Conservation (phyloP, 495 filamentous ascomycete genomes). For the Aspergillus hancockii region DNA sequence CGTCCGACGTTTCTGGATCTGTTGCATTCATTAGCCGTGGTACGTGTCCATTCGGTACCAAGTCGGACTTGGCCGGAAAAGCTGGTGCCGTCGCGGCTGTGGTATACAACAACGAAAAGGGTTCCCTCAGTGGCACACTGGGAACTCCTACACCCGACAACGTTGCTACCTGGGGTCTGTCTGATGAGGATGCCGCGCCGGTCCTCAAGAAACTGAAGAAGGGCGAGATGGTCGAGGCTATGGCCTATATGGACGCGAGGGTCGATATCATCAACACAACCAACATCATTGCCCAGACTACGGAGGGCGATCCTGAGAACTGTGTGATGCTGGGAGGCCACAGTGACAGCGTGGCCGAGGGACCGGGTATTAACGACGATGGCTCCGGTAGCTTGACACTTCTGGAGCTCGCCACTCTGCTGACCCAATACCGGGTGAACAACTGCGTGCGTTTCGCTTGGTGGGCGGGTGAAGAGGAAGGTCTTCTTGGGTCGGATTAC, state of each 20-base stretch:
- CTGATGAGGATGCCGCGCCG: slow-evolving; percentile 49
- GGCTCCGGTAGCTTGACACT: slow-evolving; percentile 65
- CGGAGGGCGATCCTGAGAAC: slow-evolving; percentile 61
- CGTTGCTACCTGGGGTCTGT: slow-evolving; percentile 59
- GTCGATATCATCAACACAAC: slow-evolving; percentile 48
- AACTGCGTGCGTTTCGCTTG: slow-evolving; percentile 70
- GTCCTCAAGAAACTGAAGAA: slow-evolving; percentile 45
- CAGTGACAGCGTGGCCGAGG: slow-evolving; percentile 62
- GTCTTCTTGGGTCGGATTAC: slow-evolving; percentile 59
- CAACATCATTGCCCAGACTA: slow-evolving; percentile 67
- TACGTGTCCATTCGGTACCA: slow-evolving; percentile 59
- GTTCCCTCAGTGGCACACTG: slow-evolving; percentile 52
- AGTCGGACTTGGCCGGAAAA: slow-evolving; percentile 56
- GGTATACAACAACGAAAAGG: slow-evolving; percentile 58
- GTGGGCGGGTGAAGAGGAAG: slow-evolving; percentile 66
- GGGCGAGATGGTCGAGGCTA: slow-evolving; percentile 48
- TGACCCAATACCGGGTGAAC: slow-evolving; percentile 57
- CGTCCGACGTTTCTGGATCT: slow-evolving; percentile 38
- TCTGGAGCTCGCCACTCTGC: slow-evolving; percentile 60
- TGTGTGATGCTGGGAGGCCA: slow-evolving; percentile 64
- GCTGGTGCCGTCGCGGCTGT: slow-evolving; percentile 62
- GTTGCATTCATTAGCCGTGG: slow-evolving; percentile 62
- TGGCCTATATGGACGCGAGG: slow-evolving; percentile 55
- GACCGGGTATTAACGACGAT: slow-evolving; percentile 66
- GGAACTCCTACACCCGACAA: slow-evolving; percentile 52